phyloP scores from a whole-genome alignment of 768 basidiomycete species.

The Pleurotus salmoneostramineus region DNA sequence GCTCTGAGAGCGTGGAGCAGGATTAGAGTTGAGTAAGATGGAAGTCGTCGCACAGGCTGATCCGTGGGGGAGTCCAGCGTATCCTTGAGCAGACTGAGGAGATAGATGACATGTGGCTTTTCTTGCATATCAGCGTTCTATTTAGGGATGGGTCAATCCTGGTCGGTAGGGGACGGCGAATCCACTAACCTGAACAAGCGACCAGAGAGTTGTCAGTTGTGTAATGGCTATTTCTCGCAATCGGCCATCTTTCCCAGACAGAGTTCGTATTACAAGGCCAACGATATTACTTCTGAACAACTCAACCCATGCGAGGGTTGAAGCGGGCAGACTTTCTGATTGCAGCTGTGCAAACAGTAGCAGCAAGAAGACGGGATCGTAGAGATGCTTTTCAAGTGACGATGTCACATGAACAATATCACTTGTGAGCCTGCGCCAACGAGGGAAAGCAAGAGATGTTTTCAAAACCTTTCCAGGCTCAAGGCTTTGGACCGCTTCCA shows the following conservation, averaged over 20 bases:
- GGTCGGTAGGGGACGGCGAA: background rate
- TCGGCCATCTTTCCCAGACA: constrained; percentile 62
- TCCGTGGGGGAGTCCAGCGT: constrained; percentile 37
- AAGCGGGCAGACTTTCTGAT: constrained; percentile 50
- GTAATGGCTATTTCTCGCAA: constrained; percentile 59
- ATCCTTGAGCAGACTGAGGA: constrained; percentile 65
- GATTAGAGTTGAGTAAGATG: constrained; percentile 77
- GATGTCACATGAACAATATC: constrained; percentile 17
- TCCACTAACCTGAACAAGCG: constrained; percentile 55
- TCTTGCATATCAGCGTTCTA: constrained; percentile 74
- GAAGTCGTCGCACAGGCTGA: constrained; percentile 50
- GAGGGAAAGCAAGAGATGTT: constrained; percentile 70
- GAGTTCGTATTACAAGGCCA: constrained; percentile 63
- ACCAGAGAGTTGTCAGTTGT: constrained; percentile 60
- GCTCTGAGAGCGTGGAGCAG: constrained; percentile 78
- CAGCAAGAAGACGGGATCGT: constrained; percentile 79
- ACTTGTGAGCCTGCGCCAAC: constrained; percentile 50
- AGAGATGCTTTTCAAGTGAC: constrained; percentile 38
- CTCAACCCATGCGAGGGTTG: constrained; percentile 79
- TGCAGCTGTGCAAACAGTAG: constrained; percentile 65
- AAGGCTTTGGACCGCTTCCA: constrained; percentile 68
- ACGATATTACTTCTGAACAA: constrained; percentile 79
- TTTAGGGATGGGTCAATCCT: background rate
- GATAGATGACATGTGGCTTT: constrained; percentile 65
- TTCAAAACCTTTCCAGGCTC: constrained; percentile 67